phyloP scores from a whole-genome alignment of 1,284 basidiomycete genomes.

The Ustilago tritici region DNA sequence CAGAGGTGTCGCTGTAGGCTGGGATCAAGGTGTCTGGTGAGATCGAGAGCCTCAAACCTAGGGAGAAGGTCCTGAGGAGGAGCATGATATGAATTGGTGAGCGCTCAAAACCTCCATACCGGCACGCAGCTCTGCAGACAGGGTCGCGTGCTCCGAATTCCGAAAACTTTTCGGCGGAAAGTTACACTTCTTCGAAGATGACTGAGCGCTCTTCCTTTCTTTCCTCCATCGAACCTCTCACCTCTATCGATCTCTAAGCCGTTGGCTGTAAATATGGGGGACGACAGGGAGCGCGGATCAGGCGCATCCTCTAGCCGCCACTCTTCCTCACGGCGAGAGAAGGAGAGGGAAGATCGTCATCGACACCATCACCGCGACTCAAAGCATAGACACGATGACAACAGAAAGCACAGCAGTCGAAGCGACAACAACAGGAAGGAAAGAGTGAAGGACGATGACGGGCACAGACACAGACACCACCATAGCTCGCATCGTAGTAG shows the following conservation, averaged over 20 bases:
- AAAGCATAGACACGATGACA: conserved; percentile 17
- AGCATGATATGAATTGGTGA: neutral
- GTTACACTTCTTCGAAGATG: neutral
- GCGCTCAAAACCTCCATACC: conserved; percentile 12
- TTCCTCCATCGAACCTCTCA: neutral
- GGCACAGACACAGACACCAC: conserved; percentile 15
- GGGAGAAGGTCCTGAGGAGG: neutral
- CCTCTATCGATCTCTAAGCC: neutral
- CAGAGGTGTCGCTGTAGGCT: neutral
- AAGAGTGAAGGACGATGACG: conserved; percentile 8
- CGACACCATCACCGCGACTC: conserved; percentile 15
- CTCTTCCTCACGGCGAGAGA: conserved; percentile 4
- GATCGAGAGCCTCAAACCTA: neutral
- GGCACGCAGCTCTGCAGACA: neutral
- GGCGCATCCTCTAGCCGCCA: conserved; percentile 11
- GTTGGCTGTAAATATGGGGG: conserved; percentile 5
- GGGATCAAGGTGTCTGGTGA: neutral
- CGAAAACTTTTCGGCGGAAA: conserved; percentile 3
- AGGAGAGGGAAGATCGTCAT: conserved; percentile 20
- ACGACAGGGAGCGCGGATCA: neutral
- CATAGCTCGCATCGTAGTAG: conserved; percentile 19
- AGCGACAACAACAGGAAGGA: conserved; percentile 5
- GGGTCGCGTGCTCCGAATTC: conserved; percentile 3
- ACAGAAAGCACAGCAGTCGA: conserved; percentile 15
- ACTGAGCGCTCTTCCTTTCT: neutral